A percentile compares a stretch with the other conserved stretches of the same genome.
Conservation (phyloP, 2,329 filamentous ascomycete species). For the Chaetomium strumarium region DNA sequence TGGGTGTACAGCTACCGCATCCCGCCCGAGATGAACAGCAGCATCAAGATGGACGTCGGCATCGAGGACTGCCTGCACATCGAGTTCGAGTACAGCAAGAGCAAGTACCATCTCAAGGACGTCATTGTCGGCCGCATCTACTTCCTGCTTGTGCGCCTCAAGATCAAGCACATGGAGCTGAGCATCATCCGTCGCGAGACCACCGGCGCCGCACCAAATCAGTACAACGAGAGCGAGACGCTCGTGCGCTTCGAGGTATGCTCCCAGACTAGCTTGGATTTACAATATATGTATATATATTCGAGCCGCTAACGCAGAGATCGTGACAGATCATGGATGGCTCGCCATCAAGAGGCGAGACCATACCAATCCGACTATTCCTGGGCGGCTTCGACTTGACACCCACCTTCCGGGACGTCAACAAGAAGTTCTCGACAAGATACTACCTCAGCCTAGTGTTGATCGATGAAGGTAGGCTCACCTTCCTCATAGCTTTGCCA, state of each 20-base stretch:
- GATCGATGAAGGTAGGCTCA: slow-evolving; percentile 75
- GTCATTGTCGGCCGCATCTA: slow-evolving; percentile 98
- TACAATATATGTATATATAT: neutral
- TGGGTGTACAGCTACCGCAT: slow-evolving; percentile 99
- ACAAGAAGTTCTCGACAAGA: slow-evolving; percentile 98
- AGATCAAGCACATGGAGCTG: slow-evolving; percentile 99
- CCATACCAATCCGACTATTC: slow-evolving; percentile 95
- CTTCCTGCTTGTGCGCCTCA: slow-evolving; percentile 90
- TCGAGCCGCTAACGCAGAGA: neutral
- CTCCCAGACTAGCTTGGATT: neutral
- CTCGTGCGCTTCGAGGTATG: slow-evolving; percentile 86
- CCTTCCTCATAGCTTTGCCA: neutral
- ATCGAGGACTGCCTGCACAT: slow-evolving; percentile 99
- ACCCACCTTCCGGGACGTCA: slow-evolving; percentile 96
- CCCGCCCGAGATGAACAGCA: slow-evolving; percentile 94
- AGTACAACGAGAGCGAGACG: slow-evolving; percentile 99
- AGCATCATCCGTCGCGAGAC: slow-evolving; percentile 97
- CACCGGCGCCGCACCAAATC: slow-evolving; percentile 91
- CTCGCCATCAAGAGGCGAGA: slow-evolving; percentile 89
- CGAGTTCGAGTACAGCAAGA: slow-evolving; percentile 99
- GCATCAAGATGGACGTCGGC: slow-evolving; percentile 99
- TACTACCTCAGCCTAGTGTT: slow-evolving; percentile 96
- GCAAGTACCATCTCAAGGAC: slow-evolving; percentile 98
- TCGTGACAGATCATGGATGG: slow-evolving; percentile 87
- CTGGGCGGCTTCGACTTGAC: slow-evolving; percentile 96